These are phyloP conservation scores for Lanmaoa pseudosensibilis DNA, from an alignment of 768 basidiomycete genomes.

Conservation along the genomic window DNA sequence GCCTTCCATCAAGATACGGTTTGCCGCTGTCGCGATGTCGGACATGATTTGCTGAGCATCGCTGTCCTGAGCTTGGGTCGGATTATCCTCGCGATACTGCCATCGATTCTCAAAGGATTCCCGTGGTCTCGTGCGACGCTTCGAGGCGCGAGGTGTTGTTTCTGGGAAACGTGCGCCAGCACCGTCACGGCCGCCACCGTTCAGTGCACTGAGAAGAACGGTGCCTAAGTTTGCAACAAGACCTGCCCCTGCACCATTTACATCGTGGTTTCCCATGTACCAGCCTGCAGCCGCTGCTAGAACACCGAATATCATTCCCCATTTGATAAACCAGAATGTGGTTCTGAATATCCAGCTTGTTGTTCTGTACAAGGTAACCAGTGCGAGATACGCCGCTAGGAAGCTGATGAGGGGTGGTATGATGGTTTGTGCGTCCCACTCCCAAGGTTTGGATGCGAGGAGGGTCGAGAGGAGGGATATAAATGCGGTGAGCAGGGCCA, in stretches of 20 bases:
- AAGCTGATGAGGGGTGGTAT: conserved; percentile 75
- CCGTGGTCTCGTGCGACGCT: conserved; percentile 52
- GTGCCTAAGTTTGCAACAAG: conserved; percentile 42
- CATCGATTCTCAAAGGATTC: conserved; percentile 64
- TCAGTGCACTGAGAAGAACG: conserved; percentile 43
- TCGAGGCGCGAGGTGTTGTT: conserved; percentile 17
- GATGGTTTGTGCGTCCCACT: conserved; percentile 67
- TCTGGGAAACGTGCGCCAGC: conserved; percentile 26
- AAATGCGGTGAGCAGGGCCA: conserved; percentile 51
- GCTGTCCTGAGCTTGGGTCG: conserved; percentile 25
- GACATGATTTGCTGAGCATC: conserved; percentile 49
- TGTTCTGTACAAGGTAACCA: conserved; percentile 77
- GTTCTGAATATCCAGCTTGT: conserved; percentile 72
- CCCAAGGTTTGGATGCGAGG: conserved; percentile 48
- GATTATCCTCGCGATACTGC: conserved; percentile 43
- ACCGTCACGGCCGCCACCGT: conserved; percentile 36
- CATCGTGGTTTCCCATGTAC: conserved; percentile 45
- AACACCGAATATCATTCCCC: conserved; percentile 61
- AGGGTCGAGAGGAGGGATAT: conserved; percentile 49
- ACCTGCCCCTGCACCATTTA: conserved; percentile 33
- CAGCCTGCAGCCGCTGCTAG: conserved; percentile 57
- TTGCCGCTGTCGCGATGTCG: conserved; percentile 39
- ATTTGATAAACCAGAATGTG: conserved; percentile 71
- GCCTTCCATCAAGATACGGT: conserved; percentile 31
- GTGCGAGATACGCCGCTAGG: conserved; percentile 70